phyloP scores from a whole-genome alignment of 2,329 filamentous ascomycete species.

The Ceratocystis alfenasii region DNA sequence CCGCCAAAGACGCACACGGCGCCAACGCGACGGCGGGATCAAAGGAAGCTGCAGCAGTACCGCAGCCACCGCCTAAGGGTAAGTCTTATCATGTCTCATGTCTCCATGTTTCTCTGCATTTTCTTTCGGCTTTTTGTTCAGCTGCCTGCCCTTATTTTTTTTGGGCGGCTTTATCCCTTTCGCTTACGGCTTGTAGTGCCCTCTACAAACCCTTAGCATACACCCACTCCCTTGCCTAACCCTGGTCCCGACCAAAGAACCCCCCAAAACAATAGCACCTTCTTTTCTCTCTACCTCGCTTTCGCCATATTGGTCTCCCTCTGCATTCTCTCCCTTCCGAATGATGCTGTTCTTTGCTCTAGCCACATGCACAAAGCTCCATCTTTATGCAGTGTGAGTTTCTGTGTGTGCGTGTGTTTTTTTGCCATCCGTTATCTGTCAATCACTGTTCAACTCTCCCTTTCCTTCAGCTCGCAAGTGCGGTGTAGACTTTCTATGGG shows the following conservation, averaged over 20 bases:
- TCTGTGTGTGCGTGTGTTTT: constrained; percentile 4
- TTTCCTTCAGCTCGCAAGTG: constrained; percentile 13
- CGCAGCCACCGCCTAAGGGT: constrained; percentile 19
- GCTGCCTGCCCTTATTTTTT: background rate
- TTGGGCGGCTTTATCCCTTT: background rate
- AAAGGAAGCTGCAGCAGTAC: constrained; percentile 3
- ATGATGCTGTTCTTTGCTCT: background rate
- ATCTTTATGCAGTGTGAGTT: constrained; percentile 8
- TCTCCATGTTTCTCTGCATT: background rate
- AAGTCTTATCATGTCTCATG: constrained; percentile 11
- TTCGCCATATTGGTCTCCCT: no score
- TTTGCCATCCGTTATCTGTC: background rate
- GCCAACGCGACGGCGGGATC: background rate
- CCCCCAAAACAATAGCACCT: background rate
- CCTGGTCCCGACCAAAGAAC: background rate
- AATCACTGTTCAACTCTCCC: background rate
- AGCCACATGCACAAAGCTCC: constrained; percentile 6
- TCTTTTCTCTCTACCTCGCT: background rate
- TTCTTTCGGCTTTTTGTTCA: constrained; percentile 4
- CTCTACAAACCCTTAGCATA: background rate
- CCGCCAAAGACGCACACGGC: constrained; percentile 12
- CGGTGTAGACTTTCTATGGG: constrained; percentile 17
- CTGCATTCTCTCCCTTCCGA: background rate
- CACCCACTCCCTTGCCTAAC: background rate
- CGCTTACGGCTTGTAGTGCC: background rate